Percentiles rank a stretch among this genome's conserved stretches.
Conservation (phyloP, 2,329 filamentous ascomycete species). For the Stylonectria norvegica region DNA sequence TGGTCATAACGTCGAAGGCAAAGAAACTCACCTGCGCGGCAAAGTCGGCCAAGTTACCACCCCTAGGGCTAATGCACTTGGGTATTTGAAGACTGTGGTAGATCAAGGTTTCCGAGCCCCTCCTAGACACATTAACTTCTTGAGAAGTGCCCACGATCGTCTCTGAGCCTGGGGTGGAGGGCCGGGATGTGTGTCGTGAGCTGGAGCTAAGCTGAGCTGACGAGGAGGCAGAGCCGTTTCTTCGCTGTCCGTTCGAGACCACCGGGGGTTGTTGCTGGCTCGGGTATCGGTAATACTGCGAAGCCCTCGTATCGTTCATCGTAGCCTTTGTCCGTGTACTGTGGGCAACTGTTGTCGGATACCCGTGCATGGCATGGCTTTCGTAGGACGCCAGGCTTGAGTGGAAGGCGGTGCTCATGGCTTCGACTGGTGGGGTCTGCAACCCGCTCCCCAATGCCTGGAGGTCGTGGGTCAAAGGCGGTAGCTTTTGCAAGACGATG, state of each 20-base stretch:
- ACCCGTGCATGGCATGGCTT: conserved; percentile 41
- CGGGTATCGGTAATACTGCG: conserved; percentile 32
- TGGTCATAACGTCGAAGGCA: not conserved
- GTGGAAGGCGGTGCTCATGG: conserved; percentile 53
- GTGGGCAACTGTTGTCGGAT: conserved; percentile 35
- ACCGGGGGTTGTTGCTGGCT: conserved; percentile 21
- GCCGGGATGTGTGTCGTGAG: conserved; percentile 32
- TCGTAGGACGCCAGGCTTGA: conserved; percentile 46
- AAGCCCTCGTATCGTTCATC: conserved; percentile 32
- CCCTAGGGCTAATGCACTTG: conserved; percentile 68
- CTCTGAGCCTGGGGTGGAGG: conserved; percentile 37
- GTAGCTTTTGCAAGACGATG: conserved; percentile 23
- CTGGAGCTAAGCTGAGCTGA: conserved; percentile 13
- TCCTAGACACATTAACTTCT: conserved; percentile 33
- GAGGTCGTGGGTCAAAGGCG: conserved; percentile 17
- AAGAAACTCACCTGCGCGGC: conserved; percentile 67
- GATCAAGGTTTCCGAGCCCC: conserved; percentile 46
- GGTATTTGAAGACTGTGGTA: conserved; percentile 68
- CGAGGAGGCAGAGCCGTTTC: conserved; percentile 17
- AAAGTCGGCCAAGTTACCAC: conserved; percentile 77
- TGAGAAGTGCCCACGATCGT: conserved; percentile 25
- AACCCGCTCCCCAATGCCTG: conserved; percentile 37
- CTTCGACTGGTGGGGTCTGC: conserved; percentile 49
- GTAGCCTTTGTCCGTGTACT: conserved; percentile 30
- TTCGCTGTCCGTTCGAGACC: conserved; percentile 12